These are phyloP conservation scores for Phycomyces nitens DNA, from an alignment of 192 early-diverging fungal species.

Conservation along the genomic window DNA sequence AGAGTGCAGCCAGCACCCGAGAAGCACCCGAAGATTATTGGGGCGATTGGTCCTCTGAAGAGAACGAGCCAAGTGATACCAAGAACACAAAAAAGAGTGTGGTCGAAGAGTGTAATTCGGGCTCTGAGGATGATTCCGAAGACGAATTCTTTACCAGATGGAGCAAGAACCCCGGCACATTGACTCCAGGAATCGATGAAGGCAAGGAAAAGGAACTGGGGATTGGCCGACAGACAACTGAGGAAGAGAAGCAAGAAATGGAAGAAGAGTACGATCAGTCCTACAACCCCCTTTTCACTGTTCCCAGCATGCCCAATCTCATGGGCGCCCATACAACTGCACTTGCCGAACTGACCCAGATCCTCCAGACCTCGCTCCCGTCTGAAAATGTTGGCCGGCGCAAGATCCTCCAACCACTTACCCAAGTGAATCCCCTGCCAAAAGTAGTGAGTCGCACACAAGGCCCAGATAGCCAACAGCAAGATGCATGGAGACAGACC, in stretches of 20 bases:
- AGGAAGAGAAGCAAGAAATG: constrained; percentile 24
- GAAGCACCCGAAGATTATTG: constrained; percentile 37
- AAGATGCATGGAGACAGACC: constrained; percentile 1
- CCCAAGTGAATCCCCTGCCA: constrained; percentile 23
- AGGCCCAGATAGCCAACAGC: background rate
- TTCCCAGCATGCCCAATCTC: constrained; percentile 38
- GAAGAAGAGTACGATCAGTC: constrained; percentile 41
- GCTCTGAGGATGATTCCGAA: constrained; percentile 21
- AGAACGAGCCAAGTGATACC: constrained; percentile 6
- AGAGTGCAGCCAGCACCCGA: background rate
- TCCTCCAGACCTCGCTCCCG: constrained; percentile 30
- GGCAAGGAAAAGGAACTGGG: background rate
- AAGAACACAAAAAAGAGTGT: background rate
- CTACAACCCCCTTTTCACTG: constrained; percentile 35
- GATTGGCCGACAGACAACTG: background rate
- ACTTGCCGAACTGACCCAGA: constrained; percentile 27
- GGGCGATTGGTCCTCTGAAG: constrained; percentile 41
- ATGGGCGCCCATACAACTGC: constrained; percentile 30
- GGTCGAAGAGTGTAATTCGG: background rate
- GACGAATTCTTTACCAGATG: constrained; percentile 36
- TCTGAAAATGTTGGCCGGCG: background rate
- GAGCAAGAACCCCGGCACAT: constrained; percentile 32
- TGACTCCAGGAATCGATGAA: constrained; percentile 24
- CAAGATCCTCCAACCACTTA: constrained; percentile 5
- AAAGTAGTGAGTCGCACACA: constrained; percentile 15